These are phyloP conservation scores for Cystobasidium tubakii DNA, from an alignment of 768 basidiomycete genomes.

Conservation along the genomic window DNA sequence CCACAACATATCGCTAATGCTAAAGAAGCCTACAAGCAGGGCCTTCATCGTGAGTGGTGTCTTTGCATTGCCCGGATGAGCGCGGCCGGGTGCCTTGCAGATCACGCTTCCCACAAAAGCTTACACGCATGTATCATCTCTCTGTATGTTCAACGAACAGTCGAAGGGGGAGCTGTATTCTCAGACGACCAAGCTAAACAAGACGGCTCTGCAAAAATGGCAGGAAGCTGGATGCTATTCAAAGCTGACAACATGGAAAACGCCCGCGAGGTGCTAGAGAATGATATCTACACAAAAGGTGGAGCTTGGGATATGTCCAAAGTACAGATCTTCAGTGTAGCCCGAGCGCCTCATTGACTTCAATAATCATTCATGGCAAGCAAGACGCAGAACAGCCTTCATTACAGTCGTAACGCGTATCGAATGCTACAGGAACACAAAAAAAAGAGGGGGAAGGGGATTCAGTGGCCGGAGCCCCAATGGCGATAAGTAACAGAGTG, in stretches of 20 bases:
- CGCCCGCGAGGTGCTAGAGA: slow-evolving; percentile 13
- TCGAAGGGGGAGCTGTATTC: slow-evolving; percentile 22
- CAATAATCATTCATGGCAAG: too few relatives aligned
- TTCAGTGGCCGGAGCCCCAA: too few relatives aligned
- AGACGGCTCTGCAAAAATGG: slow-evolving; percentile 10
- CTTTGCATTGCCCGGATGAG: background rate
- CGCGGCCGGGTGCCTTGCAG: background rate
- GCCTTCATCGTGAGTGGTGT: background rate
- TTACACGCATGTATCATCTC: too few relatives aligned
- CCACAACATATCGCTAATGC: slow-evolving; percentile 22
- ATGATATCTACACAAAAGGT: slow-evolving; percentile 27
- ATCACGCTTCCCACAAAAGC: too few relatives aligned
- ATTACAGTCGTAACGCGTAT: too few relatives aligned
- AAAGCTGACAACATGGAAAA: slow-evolving; percentile 25
- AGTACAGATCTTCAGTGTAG: slow-evolving; percentile 14
- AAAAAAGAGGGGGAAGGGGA: too few relatives aligned
- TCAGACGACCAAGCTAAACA: slow-evolving; percentile 23
- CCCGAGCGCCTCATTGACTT: background rate
- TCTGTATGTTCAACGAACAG: too few relatives aligned
- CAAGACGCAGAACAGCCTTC: too few relatives aligned
- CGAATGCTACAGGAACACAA: too few relatives aligned
- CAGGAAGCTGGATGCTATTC: slow-evolving; percentile 32
- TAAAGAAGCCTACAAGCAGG: background rate
- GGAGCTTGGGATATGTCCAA: slow-evolving; percentile 32
- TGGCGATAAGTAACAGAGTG: background rate